Evolutionary conservation across 306 rosid species (phyloP).

Genomic region (Nissolia schottii): DNA sequence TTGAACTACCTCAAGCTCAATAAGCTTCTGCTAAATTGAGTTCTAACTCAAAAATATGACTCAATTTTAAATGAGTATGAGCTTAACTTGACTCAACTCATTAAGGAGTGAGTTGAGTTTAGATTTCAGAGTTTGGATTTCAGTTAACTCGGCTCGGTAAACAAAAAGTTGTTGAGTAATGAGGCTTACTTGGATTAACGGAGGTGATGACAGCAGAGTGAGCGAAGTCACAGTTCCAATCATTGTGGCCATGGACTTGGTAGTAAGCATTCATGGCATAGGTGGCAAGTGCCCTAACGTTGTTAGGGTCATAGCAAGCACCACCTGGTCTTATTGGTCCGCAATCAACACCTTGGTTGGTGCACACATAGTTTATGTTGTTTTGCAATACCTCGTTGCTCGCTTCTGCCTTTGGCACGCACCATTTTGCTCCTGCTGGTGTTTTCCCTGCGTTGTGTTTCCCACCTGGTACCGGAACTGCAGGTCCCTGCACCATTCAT

Average conservation of each 20-base stretch:
- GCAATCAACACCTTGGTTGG: conserved; percentile 58
- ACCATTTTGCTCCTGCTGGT: conserved; percentile 41
- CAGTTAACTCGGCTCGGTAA: no score
- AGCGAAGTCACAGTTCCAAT: conserved; percentile 69
- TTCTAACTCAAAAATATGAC: no score
- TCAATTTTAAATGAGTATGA: no score
- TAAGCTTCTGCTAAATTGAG: no score
- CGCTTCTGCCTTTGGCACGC: conserved; percentile 56
- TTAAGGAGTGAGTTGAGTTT: no score
- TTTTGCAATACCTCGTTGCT: conserved; percentile 42
- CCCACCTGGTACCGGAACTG: background rate
- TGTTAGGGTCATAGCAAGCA: conserved; percentile 44
- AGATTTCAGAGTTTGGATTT: no score
- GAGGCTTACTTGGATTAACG: conserved; percentile 51
- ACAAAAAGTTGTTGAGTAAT: background rate
- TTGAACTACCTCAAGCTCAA: no score
- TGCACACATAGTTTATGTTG: conserved; percentile 65
- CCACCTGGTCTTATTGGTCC: conserved; percentile 65
- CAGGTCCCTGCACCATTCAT: conserved; percentile 24
- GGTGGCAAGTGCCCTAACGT: conserved; percentile 45
- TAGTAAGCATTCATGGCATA: conserved; percentile 75
- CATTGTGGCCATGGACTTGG: conserved; percentile 50
- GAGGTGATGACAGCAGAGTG: conserved; percentile 36
- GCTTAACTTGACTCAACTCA: no score
- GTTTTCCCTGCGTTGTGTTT: background rate